phyloP scores from a whole-genome alignment of 371 early-diverging fungal genomes.

The Actinomucor elegans region DNA sequence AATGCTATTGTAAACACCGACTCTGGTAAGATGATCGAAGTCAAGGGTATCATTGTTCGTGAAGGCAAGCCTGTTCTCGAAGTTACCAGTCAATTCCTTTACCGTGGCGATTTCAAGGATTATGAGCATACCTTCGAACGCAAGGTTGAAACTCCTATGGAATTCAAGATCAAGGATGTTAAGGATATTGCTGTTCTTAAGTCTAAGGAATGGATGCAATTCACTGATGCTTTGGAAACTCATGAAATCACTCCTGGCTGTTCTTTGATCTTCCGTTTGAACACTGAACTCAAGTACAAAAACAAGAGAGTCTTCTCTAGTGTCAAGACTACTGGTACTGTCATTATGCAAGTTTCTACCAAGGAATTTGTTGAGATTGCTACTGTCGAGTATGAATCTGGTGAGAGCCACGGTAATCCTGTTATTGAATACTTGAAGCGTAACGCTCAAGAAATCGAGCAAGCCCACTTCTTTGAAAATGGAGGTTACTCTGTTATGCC shows the following conservation, averaged over 20 bases:
- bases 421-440: constrained; percentile 83
- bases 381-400: constrained; percentile 74
- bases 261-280: constrained; percentile 81
- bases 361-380: constrained; percentile 85
- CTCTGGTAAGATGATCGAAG: constrained; percentile 90
- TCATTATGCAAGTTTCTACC: constrained; percentile 82
- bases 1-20: constrained; percentile 83
- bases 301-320: constrained; percentile 67
- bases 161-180: constrained; percentile 70
- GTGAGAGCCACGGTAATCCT: constrained; percentile 77
- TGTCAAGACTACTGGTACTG: constrained; percentile 79
- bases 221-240: constrained; percentile 66
- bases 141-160: constrained; percentile 81
- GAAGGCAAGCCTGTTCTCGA: constrained; percentile 71
- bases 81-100: constrained; percentile 86
- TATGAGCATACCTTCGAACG: constrained; percentile 84
- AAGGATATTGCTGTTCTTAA: constrained; percentile 89
- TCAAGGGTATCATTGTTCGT: constrained; percentile 74
- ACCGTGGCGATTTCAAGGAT: constrained; percentile 86
- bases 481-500: constrained; percentile 95
- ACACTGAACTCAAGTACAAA: constrained; percentile 79
- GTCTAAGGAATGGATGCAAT: constrained; percentile 90
- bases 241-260: constrained; percentile 67
- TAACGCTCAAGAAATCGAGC: constrained; percentile 77
- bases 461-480: constrained; percentile 78